Evolutionary conservation across 768 basidiomycete species (phyloP), one percentile per base, ranked within the genome.

Genomic region (Pisolithus microcarpus): DNA sequence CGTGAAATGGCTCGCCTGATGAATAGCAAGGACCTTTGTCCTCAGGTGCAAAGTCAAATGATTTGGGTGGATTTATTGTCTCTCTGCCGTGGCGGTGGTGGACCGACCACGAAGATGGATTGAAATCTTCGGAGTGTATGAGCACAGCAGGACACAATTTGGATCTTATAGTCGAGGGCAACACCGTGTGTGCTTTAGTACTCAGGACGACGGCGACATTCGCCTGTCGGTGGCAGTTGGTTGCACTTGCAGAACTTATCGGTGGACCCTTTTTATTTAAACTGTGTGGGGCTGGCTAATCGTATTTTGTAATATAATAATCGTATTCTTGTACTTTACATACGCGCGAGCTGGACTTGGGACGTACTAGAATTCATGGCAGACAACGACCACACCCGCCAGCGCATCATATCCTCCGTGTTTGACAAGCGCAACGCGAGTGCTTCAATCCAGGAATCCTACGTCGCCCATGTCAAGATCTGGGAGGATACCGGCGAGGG

Each of bases 391-490:
- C 77, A 81, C 55, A 73, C 81, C 52, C 75, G 76, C 51, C 77
- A 84, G 62, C 76, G 79, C 56, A 94, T 96, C 60, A 82, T 92
- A 58, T 69, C 78, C 1, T 93, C 91, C 5, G 85, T 93, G 8
- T 95, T 96, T 70, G 80, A 81, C 24, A 81, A 78, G 60, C 76
- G 84, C 51, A 85, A 80, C 61, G 79, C 80, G 13, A 70, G 73
- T 52, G 84, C 84, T 38, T 70, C 70, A 43, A 70, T 82, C 0
- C 85, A 84, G 52, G 92, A 96, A 66, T 76, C 76, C 18, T 94
- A 96, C 65, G 81, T 94, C 52, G 77, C 84, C 37, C 93, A 94
- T 69, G 59, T 95, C 66, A 96, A 94, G 75, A 91, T 97, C 26
- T 91, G 85, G 84, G 95, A 98, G 70, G 91, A 95, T 58, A 77